phyloP scores from a whole-genome alignment of 208 protist species.

The Trypanosoma cruzi region DNA sequence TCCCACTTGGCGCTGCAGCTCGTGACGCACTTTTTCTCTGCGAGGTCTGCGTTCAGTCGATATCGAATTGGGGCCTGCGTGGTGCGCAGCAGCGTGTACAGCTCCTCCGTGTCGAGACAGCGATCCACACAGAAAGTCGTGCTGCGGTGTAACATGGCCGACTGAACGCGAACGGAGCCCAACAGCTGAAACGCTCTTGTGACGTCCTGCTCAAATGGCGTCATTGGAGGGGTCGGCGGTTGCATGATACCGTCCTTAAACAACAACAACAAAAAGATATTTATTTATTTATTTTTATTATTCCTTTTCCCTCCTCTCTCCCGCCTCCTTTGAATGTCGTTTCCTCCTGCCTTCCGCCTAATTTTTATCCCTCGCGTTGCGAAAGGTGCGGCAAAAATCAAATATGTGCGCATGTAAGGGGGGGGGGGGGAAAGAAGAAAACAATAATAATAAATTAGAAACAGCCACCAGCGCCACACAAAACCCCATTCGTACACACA shows the following conservation, averaged over 20 bases:
- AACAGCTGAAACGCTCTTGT: constrained; percentile 71
- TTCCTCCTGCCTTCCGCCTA: neutral
- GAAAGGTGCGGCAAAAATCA: neutral
- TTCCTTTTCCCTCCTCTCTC: neutral
- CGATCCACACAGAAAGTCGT: constrained; percentile 71
- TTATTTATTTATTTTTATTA: neutral
- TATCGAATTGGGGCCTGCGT: constrained; percentile 80
- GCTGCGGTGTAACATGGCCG: constrained; percentile 49
- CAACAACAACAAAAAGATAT: too few relatives aligned
- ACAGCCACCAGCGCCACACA: neutral
- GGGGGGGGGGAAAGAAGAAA: neutral
- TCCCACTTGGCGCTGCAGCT: constrained; percentile 85
- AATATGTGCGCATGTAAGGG: neutral
- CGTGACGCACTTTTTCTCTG: constrained; percentile 85
- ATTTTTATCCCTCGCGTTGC: neutral
- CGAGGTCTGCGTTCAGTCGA: constrained; percentile 73
- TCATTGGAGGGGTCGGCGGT: constrained; percentile 60
- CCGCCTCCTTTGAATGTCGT: too few relatives aligned
- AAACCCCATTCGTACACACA: neutral
- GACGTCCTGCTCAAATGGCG: constrained; percentile 70
- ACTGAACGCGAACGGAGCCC: constrained; percentile 54
- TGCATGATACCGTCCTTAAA: constrained; percentile 41
- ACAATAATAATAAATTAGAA: neutral
- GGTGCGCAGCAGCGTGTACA: constrained; percentile 85
- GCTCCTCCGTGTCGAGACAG: constrained; percentile 86